These are phyloP conservation scores for Drosera capensis DNA, from an alignment of 148 eudicot genomes.

Conservation along the genomic window DNA sequence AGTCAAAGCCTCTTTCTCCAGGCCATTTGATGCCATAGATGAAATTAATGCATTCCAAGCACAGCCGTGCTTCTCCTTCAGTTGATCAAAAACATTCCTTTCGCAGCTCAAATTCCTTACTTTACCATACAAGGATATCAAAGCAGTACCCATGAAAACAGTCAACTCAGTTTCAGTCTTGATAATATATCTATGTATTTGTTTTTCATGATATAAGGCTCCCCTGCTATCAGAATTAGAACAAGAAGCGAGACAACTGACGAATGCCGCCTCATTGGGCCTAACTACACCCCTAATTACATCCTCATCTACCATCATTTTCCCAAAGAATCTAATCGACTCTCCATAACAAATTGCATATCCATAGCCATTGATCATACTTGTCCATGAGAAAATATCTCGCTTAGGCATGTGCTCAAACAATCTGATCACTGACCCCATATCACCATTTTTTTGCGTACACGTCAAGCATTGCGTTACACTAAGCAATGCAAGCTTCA, in stretches of 20 bases:
- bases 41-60: slow-evolving; percentile 45
- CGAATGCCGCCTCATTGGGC: slow-evolving; percentile 53
- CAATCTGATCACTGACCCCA: slow-evolving; percentile 24
- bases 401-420: slow-evolving; percentile 26
- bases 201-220: slow-evolving; percentile 32
- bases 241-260: slow-evolving; percentile 41
- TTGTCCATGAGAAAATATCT: slow-evolving; percentile 58
- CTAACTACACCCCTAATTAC: slow-evolving; percentile 14
- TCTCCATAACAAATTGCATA: slow-evolving; percentile 9
- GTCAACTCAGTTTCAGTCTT: slow-evolving; percentile 26
- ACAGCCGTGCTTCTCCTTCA: slow-evolving; percentile 25
- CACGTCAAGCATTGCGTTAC: slow-evolving; percentile 46
- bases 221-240: slow-evolving; percentile 14
- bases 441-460: slow-evolving; percentile 27
- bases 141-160: slow-evolving; percentile 29
- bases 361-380: slow-evolving; percentile 36
- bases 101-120: slow-evolving; percentile 28
- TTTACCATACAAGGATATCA: slow-evolving; percentile 45
- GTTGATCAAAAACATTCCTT: slow-evolving; percentile 18
- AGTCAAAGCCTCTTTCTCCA: slow-evolving; percentile 32
- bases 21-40: slow-evolving; percentile 36
- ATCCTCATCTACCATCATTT: slow-evolving; percentile 32
- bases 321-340: slow-evolving; percentile 24
- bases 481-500: slow-evolving; percentile 28
- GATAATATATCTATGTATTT: slow-evolving; percentile 43